Evolutionary conservation across 306 rosid genomes (phyloP), one percentile per base, ranked within the genome.

Genomic region (Parietaria judaica): DNA sequence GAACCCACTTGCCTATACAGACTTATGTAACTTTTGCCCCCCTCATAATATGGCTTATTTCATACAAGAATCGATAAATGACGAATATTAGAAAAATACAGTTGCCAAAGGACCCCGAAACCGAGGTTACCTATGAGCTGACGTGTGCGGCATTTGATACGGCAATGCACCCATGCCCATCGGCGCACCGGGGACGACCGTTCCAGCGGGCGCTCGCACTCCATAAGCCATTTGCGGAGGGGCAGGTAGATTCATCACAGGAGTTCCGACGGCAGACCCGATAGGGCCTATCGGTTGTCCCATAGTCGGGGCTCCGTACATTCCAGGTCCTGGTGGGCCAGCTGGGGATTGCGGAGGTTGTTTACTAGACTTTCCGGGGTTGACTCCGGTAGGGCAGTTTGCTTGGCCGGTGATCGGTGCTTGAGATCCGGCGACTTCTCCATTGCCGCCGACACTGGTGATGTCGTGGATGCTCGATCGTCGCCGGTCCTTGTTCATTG

Each of bases 391-490:
- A 35, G 95, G 54, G 17, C 89, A 91, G 11, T 87, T 90, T 0
- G 87, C 72, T 78, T 87, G 95, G 58, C 97, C 96, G 0, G 95
- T 88, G 55, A 88, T 87, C 3, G 98, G 98, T 48, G 82, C 96
- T 70, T 81, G 96, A 64, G 87, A 61, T 23, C 83, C 71, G 7
- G 86, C 60, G 61, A 91, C 36, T 11, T 88, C 98, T 54, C 89
- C 88, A 10, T 83, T 88, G 75, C 77, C 76, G 75, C 77, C 76
- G 15, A 91, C 92, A 16, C 88, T 91, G 50, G 98, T 91, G 47
- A 91, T 91, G 52, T 91, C 98, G 41, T 91, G 98, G 70, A 91
- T 91, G 76, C 98, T 91, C 13, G 98, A 91, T 77, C 98, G 83
- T 76, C 98, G 81, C 78, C 98, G 71, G 57, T 91, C 98, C 72